Evolutionary conservation across 192 early-diverging fungal genomes (phyloP), one percentile per base, ranked within the genome.

Genomic region (Backusella tuberculispora): DNA sequence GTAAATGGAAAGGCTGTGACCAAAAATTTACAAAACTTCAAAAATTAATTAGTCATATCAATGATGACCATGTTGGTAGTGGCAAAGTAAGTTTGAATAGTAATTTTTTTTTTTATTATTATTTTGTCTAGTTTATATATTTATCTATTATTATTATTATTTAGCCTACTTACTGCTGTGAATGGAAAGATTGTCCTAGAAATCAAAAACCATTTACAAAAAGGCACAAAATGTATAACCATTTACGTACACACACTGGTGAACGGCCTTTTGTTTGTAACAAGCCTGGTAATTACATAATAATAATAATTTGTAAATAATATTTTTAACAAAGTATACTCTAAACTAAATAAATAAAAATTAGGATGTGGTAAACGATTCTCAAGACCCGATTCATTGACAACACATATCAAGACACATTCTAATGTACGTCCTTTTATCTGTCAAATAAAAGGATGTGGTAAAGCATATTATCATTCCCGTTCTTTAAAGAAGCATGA

Each of bases 161-260:
- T 14, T 74, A 86, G 83, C 77, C 83, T 21, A 78, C 84, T 69
- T 87, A 87, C 63, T 81, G 78, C 43, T 87, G 85, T 46, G 81
- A 87, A 43, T 87, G 85, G 85, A 83, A 87, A 73, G 80, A 81
- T 26, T 87, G 85, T 60, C 72, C 79, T 21, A 78, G 84, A 26
- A 79, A 83, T 60, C 81, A 87, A 72, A 87, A 87, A 75, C 88
- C 92, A 21, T 93, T 93, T 83, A 80, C 88, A 72, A 89, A 91
- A 74, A 85, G 90, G 24, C 90, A 91, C 64, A 91, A 93, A 67
- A 84, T 93, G 73, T 87, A 85, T 46, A 91, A 91, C 63, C 92
- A 94, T 71, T 83, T 91, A 71, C 85, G 92, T 2, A 92, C 88
- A 0, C 91, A 94, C 64, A 94, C 90, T 1, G 92, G 92, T 38